Percentiles rank a stretch among this genome's conserved stretches.
phyloP scores from a whole-genome alignment of 2,329 filamentous ascomycete species.

The Parascedosporium putredinis region DNA sequence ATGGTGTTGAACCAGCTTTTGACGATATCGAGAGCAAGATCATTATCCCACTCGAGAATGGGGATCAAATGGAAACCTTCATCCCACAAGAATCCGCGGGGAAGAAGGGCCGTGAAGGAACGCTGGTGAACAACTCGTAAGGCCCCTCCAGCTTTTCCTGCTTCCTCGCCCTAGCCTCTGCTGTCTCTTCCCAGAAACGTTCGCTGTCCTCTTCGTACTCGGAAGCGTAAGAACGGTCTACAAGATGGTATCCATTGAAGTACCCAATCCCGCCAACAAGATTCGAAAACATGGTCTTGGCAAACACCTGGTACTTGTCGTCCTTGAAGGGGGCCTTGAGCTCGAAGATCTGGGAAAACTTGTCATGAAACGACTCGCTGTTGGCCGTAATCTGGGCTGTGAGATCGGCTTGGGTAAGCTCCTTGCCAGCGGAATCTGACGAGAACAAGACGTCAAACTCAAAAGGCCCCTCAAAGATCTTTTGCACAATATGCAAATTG shows the following conservation, averaged over 20 bases:
- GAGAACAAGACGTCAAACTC: slow-evolving; percentile 91
- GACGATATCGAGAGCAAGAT: slow-evolving; percentile 76
- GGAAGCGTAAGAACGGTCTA: slow-evolving; percentile 82
- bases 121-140: slow-evolving; percentile 79
- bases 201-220: slow-evolving; percentile 95
- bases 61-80: slow-evolving; percentile 93
- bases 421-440: slow-evolving; percentile 55
- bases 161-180: slow-evolving; percentile 61
- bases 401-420: slow-evolving; percentile 50
- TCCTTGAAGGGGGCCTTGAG: slow-evolving; percentile 67
- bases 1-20: slow-evolving; percentile 94
- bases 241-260: slow-evolving; percentile 79
- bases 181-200: slow-evolving; percentile 89
- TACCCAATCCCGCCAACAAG: slow-evolving; percentile 89
- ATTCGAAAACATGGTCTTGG: slow-evolving; percentile 87
- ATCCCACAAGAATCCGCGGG: slow-evolving; percentile 96
- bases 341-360: slow-evolving; percentile 57
- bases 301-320: slow-evolving; percentile 66
- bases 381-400: slow-evolving; percentile 57
- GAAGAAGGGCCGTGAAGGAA: slow-evolving; percentile 92
- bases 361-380: slow-evolving; percentile 59
- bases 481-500: slow-evolving; percentile 83
- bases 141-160: slow-evolving; percentile 66
- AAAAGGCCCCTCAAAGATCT: slow-evolving; percentile 80
- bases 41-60: slow-evolving; percentile 87